These are phyloP conservation scores for Aspergillus caelatus DNA, from an alignment of 2,329 filamentous ascomycete genomes.

Conservation along the genomic window DNA sequence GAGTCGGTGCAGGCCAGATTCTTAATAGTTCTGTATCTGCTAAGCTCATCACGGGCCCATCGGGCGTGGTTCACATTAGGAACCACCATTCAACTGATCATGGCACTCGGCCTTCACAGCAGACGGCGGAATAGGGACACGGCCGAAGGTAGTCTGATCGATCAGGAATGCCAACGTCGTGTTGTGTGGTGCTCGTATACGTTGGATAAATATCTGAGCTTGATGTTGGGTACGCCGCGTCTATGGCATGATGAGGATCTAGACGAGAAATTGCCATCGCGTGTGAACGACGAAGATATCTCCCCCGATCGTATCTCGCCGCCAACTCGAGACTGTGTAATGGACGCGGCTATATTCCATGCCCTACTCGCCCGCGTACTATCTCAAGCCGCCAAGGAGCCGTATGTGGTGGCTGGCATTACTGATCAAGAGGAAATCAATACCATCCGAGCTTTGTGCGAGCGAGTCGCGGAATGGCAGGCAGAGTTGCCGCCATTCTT, in stretches of 20 bases:
- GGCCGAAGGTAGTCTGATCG: conserved; percentile 15
- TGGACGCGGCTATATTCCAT: conserved; percentile 29
- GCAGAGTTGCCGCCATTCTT: conserved; percentile 19
- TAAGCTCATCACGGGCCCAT: conserved; percentile 41
- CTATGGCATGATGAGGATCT: conserved; percentile 38
- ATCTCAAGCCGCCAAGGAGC: conserved; percentile 22
- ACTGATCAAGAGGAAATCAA: conserved; percentile 12
- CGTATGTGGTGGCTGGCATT: conserved; percentile 22
- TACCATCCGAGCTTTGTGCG: conserved; percentile 15
- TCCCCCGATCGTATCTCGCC: conserved; percentile 2
- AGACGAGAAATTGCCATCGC: conserved; percentile 6
- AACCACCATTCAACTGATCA: conserved; percentile 39
- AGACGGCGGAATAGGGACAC: conserved; percentile 11
- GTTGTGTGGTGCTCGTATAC: conserved; percentile 44
- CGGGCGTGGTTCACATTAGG: conserved; percentile 44
- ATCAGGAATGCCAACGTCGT: conserved; percentile 38
- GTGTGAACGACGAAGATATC: conserved; percentile 24
- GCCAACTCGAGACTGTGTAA: conserved; percentile 23
- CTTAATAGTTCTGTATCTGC: conserved; percentile 33
- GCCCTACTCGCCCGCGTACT: conserved; percentile 22
- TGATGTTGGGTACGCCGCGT: conserved; percentile 41
- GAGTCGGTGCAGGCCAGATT: conserved; percentile 2
- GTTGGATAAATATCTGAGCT: conserved; percentile 43
- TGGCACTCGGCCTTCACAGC: conserved; percentile 41
- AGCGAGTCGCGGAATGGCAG: conserved; percentile 19